Percentiles rank a stretch among this genome's conserved stretches.
Conservation (phyloP, 306 rosid genomes). For the Dalbergia oliveri region DNA sequence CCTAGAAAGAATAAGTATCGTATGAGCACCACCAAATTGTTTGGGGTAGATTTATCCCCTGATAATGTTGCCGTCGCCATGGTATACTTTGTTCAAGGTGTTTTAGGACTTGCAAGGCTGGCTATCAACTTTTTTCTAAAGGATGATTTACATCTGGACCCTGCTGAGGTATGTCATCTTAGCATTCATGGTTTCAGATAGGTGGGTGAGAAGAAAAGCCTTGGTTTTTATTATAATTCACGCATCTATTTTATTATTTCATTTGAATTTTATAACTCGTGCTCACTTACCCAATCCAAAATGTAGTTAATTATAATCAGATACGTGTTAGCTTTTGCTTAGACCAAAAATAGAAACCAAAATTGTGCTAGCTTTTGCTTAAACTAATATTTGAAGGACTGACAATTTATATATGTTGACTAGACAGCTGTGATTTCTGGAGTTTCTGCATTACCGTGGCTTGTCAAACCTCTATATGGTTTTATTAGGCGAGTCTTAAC, state of each 20-base stretch:
- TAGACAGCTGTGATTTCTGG: constrained; percentile 98
- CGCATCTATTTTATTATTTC: constrained; percentile 19
- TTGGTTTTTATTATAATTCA: background rate
- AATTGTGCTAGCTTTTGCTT: constrained; percentile 15
- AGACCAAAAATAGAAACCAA: constrained; percentile 8
- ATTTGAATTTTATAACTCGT: constrained; percentile 8
- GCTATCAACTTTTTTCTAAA: constrained; percentile 89
- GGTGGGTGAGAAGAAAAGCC: background rate
- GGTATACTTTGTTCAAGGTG: constrained; percentile 99
- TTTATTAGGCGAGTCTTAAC: constrained; percentile 78
- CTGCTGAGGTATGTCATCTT: constrained; percentile 83
- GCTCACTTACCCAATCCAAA: constrained; percentile 12
- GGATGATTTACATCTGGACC: constrained; percentile 94
- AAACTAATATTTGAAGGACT: constrained; percentile 42
- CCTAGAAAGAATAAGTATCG: constrained; percentile 58
- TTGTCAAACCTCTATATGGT: constrained; percentile 91
- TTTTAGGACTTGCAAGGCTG: constrained; percentile 92
- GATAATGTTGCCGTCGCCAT: constrained; percentile 93
- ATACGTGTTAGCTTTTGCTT: constrained; percentile 10
- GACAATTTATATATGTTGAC: constrained; percentile 57
- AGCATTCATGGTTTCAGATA: constrained; percentile 33
- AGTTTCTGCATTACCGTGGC: constrained; percentile 90
- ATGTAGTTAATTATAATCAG: background rate
- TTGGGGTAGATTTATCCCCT: constrained; percentile 86
- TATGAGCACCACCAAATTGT: constrained; percentile 55